Evolutionary conservation across 1,284 basidiomycete genomes (phyloP).

Genomic region (Xerocomus amazonicus): DNA sequence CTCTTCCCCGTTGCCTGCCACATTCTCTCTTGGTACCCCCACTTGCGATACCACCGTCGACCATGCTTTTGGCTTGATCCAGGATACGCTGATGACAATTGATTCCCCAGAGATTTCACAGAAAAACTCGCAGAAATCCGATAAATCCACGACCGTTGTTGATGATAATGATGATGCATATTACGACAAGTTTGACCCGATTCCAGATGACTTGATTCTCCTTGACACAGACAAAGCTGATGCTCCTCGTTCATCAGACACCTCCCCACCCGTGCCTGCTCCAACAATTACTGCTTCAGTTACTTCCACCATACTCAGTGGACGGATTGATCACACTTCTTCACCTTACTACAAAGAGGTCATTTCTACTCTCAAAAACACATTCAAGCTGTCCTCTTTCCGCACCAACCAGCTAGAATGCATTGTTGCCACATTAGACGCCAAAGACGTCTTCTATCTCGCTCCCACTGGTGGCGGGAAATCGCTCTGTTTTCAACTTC

Average conservation of each 20-base stretch:
- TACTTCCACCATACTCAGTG: not conserved
- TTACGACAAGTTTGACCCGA: constrained; percentile 28
- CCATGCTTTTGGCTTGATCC: not conserved
- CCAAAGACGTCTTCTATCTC: constrained; percentile 88
- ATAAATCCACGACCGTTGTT: constrained; percentile 20
- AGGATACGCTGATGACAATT: constrained; percentile 4
- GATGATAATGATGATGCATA: constrained; percentile 31
- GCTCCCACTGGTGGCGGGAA: constrained; percentile 99
- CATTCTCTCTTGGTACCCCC: constrained; percentile 9
- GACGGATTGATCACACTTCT: constrained; percentile 29
- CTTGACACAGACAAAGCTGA: constrained; percentile 12
- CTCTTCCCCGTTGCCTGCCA: constrained; percentile 17
- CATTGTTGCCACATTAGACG: constrained; percentile 77
- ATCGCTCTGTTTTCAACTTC: constrained; percentile 82
- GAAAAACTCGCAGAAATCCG: constrained; percentile 12
- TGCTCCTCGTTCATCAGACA: not conserved
- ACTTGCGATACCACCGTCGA: not conserved
- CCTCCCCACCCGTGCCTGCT: constrained; percentile 1
- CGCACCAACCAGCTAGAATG: constrained; percentile 86
- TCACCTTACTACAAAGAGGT: constrained; percentile 57
- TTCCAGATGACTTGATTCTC: constrained; percentile 19
- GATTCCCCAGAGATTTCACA: constrained; percentile 13
- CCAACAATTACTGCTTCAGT: not conserved
- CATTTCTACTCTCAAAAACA: constrained; percentile 53
- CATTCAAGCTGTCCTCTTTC: constrained; percentile 73